These are phyloP conservation scores for Saccharata proteae DNA, from an alignment of 2,329 filamentous ascomycete species.

Conservation along the genomic window DNA sequence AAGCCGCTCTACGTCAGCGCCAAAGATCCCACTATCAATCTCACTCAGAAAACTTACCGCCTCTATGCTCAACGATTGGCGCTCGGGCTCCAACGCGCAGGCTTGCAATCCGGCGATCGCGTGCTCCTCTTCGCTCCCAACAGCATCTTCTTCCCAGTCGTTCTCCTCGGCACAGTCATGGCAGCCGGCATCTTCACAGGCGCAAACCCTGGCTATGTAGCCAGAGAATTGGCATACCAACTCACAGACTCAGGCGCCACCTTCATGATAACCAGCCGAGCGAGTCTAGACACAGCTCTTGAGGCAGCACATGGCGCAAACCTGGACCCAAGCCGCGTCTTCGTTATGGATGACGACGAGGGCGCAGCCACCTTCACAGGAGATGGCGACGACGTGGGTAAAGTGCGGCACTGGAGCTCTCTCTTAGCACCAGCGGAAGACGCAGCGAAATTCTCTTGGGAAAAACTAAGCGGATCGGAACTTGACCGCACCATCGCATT, in stretches of 20 bases:
- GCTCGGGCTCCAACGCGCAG: conserved; percentile 50
- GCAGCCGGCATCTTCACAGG: conserved; percentile 69
- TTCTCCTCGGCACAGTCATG: conserved; percentile 64
- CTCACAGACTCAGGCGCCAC: conserved; percentile 57
- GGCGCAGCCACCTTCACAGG: conserved; percentile 33
- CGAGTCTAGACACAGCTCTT: conserved; percentile 48
- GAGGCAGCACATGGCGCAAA: conserved; percentile 51
- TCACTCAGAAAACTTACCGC: conserved; percentile 54
- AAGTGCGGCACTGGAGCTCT: conserved; percentile 49
- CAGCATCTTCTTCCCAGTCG: conserved; percentile 57
- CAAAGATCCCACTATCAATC: conserved; percentile 50
- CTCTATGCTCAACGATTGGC: conserved; percentile 62
- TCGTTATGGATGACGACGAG: conserved; percentile 47
- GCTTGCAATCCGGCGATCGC: conserved; percentile 55
- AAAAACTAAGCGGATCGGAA: conserved; percentile 39
- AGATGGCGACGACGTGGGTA: conserved; percentile 21
- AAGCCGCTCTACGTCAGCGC: conserved; percentile 50
- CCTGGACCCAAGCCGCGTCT: conserved; percentile 45
- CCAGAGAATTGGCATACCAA: conserved; percentile 63
- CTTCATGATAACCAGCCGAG: conserved; percentile 54
- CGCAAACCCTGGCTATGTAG: conserved; percentile 58
- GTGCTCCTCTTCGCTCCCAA: conserved; percentile 65
- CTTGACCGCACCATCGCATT: conserved; percentile 49
- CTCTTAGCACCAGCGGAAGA: conserved; percentile 40
- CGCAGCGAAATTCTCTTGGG: conserved; percentile 52